Base-by-base conservation (phyloP, 495 filamentous ascomycete genomes). In the Aspergillus indologenus region DNA sequence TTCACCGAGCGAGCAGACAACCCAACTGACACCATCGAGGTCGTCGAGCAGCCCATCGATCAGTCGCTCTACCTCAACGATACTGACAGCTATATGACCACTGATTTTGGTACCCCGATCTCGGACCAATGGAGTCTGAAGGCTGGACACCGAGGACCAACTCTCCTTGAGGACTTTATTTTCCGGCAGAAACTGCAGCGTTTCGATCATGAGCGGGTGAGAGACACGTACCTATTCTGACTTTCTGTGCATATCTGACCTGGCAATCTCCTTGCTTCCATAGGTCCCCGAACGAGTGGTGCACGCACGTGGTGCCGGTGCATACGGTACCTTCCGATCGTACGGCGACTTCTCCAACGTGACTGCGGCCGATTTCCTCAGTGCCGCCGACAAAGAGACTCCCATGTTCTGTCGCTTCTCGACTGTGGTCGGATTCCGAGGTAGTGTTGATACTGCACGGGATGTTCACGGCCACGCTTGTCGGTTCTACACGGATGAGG, bases 171-270 rank as follows among this genome's bases (percentile, higher is more conserved):
- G 63, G 89, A 92, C 63, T 91, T 88, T 54, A 88, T 90, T 57
- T 86, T 90, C 69, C 81, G 89, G 21, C 87, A 90, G 58, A 92
- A 90, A 74, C 86, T 92, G 53, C 83, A 83, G 45, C 87, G 84
- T 31, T 91, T 92, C 64, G 89, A 92, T 59, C 88, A 90, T 68
- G 88, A 91, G 62, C 79, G 88, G 43, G 73, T 73, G 12, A 2
- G 34, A n/a, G n/a, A n/a, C n/a, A n/a, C 12, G 34, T 9, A 29
- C 9, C 34, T 40, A 66, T 14, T 63, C 57, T 17, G 65, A 65
- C 12, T 65, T 48, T 2, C 5, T 54, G 48, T 50, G 11, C 34
- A 6, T 45, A 23, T 8, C 11, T 47, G 46, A 23, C n/a, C 14
- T 6, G 15, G 19, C 31, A 8, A 29, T 21, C 6, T 17, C 1